Percentiles rank a stretch among this genome's conserved stretches.
These are phyloP conservation scores for Cyclotella atomus DNA, from an alignment of 108 stramenopile species.

Conservation along the genomic window DNA sequence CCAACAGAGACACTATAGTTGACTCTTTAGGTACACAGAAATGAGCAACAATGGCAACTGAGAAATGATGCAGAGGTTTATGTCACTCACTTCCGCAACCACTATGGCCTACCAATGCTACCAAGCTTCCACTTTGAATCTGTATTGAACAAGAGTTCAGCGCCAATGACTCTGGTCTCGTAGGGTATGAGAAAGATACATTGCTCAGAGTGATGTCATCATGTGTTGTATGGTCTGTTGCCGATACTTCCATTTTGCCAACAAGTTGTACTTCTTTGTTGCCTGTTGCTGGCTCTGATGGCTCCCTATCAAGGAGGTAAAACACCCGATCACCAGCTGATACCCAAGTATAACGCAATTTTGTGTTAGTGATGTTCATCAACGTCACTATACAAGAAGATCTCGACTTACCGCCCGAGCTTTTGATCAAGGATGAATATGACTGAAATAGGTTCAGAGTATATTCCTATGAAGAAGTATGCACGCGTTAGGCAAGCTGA, in stretches of 20 bases:
- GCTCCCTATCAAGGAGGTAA: constrained; percentile 72
- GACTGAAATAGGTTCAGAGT: constrained; percentile 90
- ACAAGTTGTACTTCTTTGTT: constrained; percentile 42
- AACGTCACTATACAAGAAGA: no score
- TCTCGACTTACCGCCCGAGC: constrained; percentile 55
- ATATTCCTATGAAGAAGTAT: constrained; percentile 47
- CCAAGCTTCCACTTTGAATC: constrained; percentile 80
- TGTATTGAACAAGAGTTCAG: constrained; percentile 69
- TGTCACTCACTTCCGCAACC: constrained; percentile 79
- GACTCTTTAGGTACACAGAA: constrained; percentile 16
- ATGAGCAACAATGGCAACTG: neutral
- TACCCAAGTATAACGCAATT: no score
- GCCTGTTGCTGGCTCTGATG: constrained; percentile 77
- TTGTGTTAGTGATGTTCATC: no score
- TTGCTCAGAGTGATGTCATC: constrained; percentile 50
- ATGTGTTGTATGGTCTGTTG: constrained; percentile 10
- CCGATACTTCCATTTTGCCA: neutral
- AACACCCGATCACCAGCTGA: constrained; percentile 94
- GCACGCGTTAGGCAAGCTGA: neutral
- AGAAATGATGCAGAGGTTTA: neutral
- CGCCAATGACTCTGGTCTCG: constrained; percentile 79
- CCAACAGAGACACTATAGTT: constrained; percentile 91
- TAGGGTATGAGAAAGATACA: constrained; percentile 92
- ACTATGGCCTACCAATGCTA: constrained; percentile 92
- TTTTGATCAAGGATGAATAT: constrained; percentile 91